Percentiles rank a stretch among this genome's conserved stretches.
Evolutionary conservation across 2,329 filamentous ascomycete genomes (phyloP).

Genomic region (Balansia obtecta): DNA sequence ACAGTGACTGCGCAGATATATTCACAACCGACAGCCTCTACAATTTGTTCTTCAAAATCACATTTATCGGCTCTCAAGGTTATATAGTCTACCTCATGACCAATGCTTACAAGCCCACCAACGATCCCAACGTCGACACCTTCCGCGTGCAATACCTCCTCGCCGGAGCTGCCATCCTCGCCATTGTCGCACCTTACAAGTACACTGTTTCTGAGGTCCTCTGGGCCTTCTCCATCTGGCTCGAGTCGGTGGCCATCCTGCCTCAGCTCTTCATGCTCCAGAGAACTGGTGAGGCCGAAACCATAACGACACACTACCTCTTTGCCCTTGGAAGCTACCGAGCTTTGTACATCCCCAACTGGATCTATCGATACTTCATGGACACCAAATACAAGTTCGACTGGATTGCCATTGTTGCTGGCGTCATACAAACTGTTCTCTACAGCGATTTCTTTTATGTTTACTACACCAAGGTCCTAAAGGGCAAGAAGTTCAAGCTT

Average conservation of each 20-base stretch:
- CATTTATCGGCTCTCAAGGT: constrained; percentile 80
- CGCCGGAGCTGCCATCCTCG: constrained; percentile 65
- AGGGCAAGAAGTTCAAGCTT: constrained; percentile 79
- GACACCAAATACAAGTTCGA: constrained; percentile 64
- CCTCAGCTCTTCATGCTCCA: constrained; percentile 98
- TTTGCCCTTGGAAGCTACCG: constrained; percentile 88
- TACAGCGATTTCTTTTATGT: constrained; percentile 99
- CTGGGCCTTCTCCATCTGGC: constrained; percentile 97
- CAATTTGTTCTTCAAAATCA: constrained; percentile 90
- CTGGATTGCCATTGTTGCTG: constrained; percentile 77
- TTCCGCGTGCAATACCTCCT: constrained; percentile 95
- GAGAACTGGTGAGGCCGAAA: constrained; percentile 93
- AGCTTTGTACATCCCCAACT: constrained; percentile 95
- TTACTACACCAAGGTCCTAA: constrained; percentile 93
- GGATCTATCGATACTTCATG: constrained; percentile 80
- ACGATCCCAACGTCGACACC: constrained; percentile 93
- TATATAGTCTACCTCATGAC: constrained; percentile 99
- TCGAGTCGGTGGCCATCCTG: constrained; percentile 91
- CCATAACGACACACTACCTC: constrained; percentile 97
- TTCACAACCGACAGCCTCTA: constrained; percentile 77
- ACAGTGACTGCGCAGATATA: constrained; percentile 45
- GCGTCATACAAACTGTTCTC: constrained; percentile 82
- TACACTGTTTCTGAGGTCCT: constrained; percentile 78
- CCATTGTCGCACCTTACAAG: constrained; percentile 71
- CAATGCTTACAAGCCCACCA: constrained; percentile 91